phyloP scores from a whole-genome alignment of 768 basidiomycete genomes.

The Baorangia bicolor region DNA sequence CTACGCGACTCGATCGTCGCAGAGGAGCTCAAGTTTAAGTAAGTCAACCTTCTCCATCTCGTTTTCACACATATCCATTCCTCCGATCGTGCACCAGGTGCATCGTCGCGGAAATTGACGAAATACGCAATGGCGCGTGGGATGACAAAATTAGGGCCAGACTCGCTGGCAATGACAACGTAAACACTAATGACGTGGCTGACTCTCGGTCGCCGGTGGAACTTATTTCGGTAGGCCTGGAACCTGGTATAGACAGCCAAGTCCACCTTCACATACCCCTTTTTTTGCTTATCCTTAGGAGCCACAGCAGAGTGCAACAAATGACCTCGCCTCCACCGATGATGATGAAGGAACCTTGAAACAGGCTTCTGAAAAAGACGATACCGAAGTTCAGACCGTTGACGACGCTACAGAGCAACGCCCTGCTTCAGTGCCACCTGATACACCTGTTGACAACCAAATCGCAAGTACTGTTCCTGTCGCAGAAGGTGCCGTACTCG shows the following conservation, averaged over 20 bases:
- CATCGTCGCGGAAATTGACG: conserved; percentile 72
- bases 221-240: conserved; percentile 9
- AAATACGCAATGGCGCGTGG: conserved; percentile 67
- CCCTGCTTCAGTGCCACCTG: neutral
- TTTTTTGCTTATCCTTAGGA: conserved; percentile 8
- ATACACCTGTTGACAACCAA: conserved; percentile 8
- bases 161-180: conserved; percentile 18
- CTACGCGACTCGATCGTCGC: conserved; percentile 65
- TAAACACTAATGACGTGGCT: conserved; percentile 5
- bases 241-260: neutral
- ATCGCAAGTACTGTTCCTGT: neutral
- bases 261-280: neutral
- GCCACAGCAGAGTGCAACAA: neutral
- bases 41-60: conserved; percentile 15
- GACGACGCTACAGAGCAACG: conserved; percentile 6
- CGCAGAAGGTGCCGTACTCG: conserved; percentile 7
- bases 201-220: neutral
- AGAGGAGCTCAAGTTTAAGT: conserved; percentile 84
- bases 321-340: conserved; percentile 4
- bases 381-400: neutral
- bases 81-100: conserved; percentile 39
- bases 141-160: conserved; percentile 49
- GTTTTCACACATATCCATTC: neutral
- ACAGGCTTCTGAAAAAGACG: conserved; percentile 5
- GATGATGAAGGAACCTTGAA: conserved; percentile 1